Percentiles rank a stretch among this genome's conserved stretches.
These are phyloP conservation scores for Lactarius indigo DNA, from an alignment of 768 basidiomycete species.

Conservation along the genomic window DNA sequence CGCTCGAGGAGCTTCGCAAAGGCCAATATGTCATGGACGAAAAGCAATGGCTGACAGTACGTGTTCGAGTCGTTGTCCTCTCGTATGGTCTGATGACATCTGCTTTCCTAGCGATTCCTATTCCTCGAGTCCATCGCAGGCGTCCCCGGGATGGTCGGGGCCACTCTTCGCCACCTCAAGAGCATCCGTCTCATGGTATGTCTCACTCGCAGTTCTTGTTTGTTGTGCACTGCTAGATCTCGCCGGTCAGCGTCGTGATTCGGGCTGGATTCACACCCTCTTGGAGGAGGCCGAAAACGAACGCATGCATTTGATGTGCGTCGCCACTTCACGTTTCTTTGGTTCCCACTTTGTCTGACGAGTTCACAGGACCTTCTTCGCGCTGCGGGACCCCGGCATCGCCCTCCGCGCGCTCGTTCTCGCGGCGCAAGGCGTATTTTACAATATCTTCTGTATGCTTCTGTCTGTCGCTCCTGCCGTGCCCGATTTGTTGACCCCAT, in stretches of 20 bases:
- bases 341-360: not conserved
- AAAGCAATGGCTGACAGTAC: constrained; percentile 70
- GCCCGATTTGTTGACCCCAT: not conserved
- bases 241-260: constrained; percentile 44
- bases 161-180: constrained; percentile 79
- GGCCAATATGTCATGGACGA: constrained; percentile 72
- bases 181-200: constrained; percentile 84
- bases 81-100: constrained; percentile 31
- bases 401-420: constrained; percentile 82
- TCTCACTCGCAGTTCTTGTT: not conserved
- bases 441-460: constrained; percentile 77
- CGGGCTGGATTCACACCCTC: constrained; percentile 87
- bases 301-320: constrained; percentile 89
- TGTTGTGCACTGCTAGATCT: constrained; percentile 1
- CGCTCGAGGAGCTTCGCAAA: constrained; percentile 67
- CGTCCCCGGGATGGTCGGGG: constrained; percentile 95
- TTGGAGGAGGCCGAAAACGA: constrained; percentile 97
- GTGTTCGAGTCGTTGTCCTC: constrained; percentile 26
- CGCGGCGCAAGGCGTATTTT: constrained; percentile 89
- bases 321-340: not conserved
- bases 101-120: constrained; percentile 44
- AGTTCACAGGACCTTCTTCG: constrained; percentile 84
- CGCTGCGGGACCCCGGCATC: constrained; percentile 72
- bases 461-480: constrained; percentile 5
- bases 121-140: constrained; percentile 90